Evolutionary conservation across 176 grass and related monocot genomes (phyloP).

Genomic region (Cenchrus americanus): DNA sequence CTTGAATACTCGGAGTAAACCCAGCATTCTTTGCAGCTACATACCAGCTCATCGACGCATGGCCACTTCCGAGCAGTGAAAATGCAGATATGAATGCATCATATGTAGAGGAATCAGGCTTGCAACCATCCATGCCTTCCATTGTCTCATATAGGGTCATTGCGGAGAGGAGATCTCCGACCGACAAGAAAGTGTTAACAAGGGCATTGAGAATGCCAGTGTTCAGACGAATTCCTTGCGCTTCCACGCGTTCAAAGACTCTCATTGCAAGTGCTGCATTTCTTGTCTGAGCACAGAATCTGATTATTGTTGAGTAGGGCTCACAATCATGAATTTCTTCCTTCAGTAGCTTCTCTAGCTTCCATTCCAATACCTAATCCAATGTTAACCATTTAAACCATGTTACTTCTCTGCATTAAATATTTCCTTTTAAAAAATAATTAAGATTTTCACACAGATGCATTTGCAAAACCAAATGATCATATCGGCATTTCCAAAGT

Average conservation of each 20-base stretch:
- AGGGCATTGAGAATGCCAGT: slow-evolving; percentile 55
- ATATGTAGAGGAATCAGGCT: slow-evolving; percentile 50
- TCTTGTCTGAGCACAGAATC: slow-evolving; percentile 39
- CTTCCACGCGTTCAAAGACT: slow-evolving; percentile 43
- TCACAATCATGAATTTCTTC: slow-evolving; percentile 41
- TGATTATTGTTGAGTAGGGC: slow-evolving; percentile 44
- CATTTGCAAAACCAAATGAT: not conserved
- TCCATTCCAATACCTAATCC: slow-evolving; percentile 55
- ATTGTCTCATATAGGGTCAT: slow-evolving; percentile 54
- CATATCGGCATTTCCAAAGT: not conserved
- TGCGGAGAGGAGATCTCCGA: slow-evolving; percentile 50
- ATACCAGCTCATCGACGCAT: slow-evolving; percentile 57
- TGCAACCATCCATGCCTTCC: slow-evolving; percentile 33
- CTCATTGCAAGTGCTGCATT: slow-evolving; percentile 45
- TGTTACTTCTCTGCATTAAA: not conserved
- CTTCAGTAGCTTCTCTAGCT: slow-evolving; percentile 49
- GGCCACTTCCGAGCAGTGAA: slow-evolving; percentile 36
- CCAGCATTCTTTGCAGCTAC: slow-evolving; percentile 53
- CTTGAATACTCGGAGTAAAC: slow-evolving; percentile 47
- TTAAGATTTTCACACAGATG: not conserved
- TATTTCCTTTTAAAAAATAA: not conserved
- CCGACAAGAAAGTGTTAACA: slow-evolving; percentile 40
- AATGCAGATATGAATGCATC: slow-evolving; percentile 51
- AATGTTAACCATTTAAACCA: not conserved
- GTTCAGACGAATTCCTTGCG: slow-evolving; percentile 40